phyloP scores from a whole-genome alignment of 345 rosid genomes.

The Euphorbia pulcherrima region DNA sequence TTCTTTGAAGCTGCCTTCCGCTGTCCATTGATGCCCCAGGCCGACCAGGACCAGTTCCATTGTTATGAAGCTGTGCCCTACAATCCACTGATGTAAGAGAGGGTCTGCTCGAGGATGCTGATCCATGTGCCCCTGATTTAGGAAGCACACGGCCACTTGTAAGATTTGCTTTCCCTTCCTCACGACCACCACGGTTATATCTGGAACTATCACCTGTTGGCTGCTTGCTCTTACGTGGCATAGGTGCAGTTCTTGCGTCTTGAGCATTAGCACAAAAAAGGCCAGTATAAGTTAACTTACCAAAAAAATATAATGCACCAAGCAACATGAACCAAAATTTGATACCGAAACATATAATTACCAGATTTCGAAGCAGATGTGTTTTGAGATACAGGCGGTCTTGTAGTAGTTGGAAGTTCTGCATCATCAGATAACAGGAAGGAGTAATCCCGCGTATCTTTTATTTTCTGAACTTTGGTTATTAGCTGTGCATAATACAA shows the following conservation, averaged over 20 bases:
- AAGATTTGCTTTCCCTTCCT: conserved; percentile 44
- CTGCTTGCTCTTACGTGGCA: conserved; percentile 48
- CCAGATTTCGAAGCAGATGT: conserved; percentile 49
- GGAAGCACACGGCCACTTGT: conserved; percentile 38
- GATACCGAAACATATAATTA: conserved; percentile 29
- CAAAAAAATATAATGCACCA: conserved; percentile 45
- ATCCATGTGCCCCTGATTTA: conserved; percentile 34
- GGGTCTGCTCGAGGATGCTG: conserved; percentile 37
- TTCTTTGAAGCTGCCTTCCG: not conserved
- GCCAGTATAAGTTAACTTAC: conserved; percentile 62
- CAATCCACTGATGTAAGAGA: conserved; percentile 30
- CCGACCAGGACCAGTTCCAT: conserved; percentile 31
- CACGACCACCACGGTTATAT: conserved; percentile 37
- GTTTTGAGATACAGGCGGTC: conserved; percentile 41
- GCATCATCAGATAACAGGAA: conserved; percentile 74
- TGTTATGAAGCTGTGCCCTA: conserved; percentile 41
- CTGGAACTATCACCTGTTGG: conserved; percentile 41
- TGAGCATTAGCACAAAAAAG: conserved; percentile 72
- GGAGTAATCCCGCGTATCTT: conserved; percentile 83
- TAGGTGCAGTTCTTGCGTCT: conserved; percentile 60
- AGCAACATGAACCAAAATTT: conserved; percentile 22
- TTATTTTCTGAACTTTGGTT: conserved; percentile 62
- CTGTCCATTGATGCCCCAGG: conserved; percentile 21
- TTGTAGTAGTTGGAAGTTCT: conserved; percentile 57
- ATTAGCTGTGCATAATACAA: conserved; percentile 37